These are phyloP conservation scores for Penicillium brasilianum DNA, from an alignment of 2,329 filamentous ascomycete species.

Conservation along the genomic window DNA sequence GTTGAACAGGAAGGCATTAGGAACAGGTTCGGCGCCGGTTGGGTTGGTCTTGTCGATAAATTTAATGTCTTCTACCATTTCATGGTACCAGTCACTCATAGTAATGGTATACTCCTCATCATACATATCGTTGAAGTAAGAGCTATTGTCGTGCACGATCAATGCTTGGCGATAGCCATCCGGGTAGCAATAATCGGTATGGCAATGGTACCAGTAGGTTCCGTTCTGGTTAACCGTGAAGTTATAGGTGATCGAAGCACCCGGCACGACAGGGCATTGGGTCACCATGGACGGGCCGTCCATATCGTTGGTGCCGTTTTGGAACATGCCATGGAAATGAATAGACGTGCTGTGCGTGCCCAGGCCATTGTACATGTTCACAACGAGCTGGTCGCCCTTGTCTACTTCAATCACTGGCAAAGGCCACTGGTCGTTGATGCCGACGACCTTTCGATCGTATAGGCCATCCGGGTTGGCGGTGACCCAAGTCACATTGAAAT, in stretches of 20 bases:
- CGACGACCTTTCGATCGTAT: conserved; percentile 60
- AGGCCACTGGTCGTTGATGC: conserved; percentile 77
- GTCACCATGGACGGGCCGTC: conserved; percentile 72
- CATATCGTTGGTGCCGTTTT: conserved; percentile 76
- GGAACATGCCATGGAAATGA: conserved; percentile 79
- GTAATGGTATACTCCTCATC: conserved; percentile 68
- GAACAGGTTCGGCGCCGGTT: conserved; percentile 68
- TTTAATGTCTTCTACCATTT: conserved; percentile 62
- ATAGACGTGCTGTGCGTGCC: conserved; percentile 68
- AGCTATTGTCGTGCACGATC: conserved; percentile 65
- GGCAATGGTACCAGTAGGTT: conserved; percentile 71
- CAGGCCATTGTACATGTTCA: conserved; percentile 71
- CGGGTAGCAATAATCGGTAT: conserved; percentile 67
- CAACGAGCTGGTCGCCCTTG: conserved; percentile 72
- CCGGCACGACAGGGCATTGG: conserved; percentile 54
- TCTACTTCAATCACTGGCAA: conserved; percentile 74
- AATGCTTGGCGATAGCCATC: conserved; percentile 72
- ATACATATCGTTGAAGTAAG: conserved; percentile 59
- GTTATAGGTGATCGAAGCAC: conserved; percentile 63
- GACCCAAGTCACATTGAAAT: conserved; percentile 62
- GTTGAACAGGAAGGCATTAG: conserved; percentile 69
- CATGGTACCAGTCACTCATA: conserved; percentile 76
- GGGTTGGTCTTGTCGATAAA: conserved; percentile 54
- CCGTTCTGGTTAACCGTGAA: conserved; percentile 66
- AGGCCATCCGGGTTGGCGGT: conserved; percentile 61